Percentiles rank a stretch among this genome's conserved stretches.
phyloP scores from a whole-genome alignment of 228 moss, liverwort and hornwort species.

The Sphagnum fallax region DNA sequence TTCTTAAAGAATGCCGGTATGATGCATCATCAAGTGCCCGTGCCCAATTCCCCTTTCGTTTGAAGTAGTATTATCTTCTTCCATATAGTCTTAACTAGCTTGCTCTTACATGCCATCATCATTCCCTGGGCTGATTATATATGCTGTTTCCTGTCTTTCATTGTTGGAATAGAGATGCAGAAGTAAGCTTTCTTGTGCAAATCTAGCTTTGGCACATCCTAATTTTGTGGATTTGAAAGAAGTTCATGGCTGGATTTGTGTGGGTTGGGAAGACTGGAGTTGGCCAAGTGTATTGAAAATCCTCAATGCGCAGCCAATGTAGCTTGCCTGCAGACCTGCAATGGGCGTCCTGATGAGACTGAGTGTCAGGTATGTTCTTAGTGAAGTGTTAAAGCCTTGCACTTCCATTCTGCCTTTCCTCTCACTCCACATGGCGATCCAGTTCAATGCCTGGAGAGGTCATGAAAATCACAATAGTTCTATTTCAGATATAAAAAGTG shows the following conservation, averaged over 20 bases:
- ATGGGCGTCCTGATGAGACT: slow-evolving; percentile 84
- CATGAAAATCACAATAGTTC: no score
- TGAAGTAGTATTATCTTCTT: not conserved
- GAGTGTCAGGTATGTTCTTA: slow-evolving; percentile 72
- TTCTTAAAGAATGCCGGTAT: slow-evolving; percentile 90
- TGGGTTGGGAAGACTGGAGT: slow-evolving; percentile 52
- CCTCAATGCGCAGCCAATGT: slow-evolving; percentile 91
- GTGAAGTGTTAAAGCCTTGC: not conserved
- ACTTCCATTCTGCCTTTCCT: no score
- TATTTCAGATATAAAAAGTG: no score
- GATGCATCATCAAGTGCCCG: not conserved
- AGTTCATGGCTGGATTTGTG: no score
- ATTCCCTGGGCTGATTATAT: slow-evolving; percentile 1
- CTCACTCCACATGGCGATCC: no score
- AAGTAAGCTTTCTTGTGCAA: no score
- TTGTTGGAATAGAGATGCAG: no score
- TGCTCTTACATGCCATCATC: not conserved
- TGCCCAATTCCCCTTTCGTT: not conserved
- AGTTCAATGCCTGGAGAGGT: no score
- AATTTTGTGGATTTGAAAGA: no score
- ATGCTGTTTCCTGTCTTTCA: not conserved
- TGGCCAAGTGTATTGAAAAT: slow-evolving; percentile 79
- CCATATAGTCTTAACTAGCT: not conserved
- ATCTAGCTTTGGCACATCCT: no score
- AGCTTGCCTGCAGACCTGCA: slow-evolving; percentile 94